phyloP scores from a whole-genome alignment of 805 yeast genomes.

The Pichia ethanolica region DNA sequence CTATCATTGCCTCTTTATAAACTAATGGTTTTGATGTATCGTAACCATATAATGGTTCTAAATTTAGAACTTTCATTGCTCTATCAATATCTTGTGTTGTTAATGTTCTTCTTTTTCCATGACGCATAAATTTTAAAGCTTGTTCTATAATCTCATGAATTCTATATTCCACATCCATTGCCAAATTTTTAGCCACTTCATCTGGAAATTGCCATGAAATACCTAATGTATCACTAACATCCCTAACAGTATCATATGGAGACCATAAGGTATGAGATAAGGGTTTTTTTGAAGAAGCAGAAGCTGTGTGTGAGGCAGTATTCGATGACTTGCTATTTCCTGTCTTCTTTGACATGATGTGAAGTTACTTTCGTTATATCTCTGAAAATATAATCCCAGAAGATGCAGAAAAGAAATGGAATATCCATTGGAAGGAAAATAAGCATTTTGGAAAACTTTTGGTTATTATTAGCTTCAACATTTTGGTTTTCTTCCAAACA shows the following conservation, averaged over 20 bases:
- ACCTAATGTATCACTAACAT: conserved; percentile 90
- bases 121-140: conserved; percentile 93
- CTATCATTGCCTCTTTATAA: conserved; percentile 83
- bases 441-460: too few relatives aligned
- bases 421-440: too few relatives aligned
- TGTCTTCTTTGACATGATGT: conserved; percentile 3
- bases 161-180: conserved; percentile 99
- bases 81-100: conserved; percentile 76
- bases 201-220: conserved; percentile 63
- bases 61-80: conserved; percentile 77
- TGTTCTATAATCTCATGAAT: conserved; percentile 93
- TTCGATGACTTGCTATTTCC: not conserved
- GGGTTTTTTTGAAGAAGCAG: conserved; percentile 35
- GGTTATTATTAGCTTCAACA: too few relatives aligned
- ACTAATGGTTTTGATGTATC: conserved; percentile 61
- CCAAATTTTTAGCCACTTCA: conserved; percentile 88
- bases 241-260: conserved; percentile 92
- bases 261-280: conserved; percentile 93
- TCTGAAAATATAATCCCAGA: too few relatives aligned
- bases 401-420: too few relatives aligned
- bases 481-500: too few relatives aligned
- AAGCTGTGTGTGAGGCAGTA: not conserved
- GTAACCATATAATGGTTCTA: conserved; percentile 91
- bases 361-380: too few relatives aligned
- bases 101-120: conserved; percentile 75